phyloP scores from a whole-genome alignment of 805 yeast species.

The Zygoascus ofunaensis region DNA sequence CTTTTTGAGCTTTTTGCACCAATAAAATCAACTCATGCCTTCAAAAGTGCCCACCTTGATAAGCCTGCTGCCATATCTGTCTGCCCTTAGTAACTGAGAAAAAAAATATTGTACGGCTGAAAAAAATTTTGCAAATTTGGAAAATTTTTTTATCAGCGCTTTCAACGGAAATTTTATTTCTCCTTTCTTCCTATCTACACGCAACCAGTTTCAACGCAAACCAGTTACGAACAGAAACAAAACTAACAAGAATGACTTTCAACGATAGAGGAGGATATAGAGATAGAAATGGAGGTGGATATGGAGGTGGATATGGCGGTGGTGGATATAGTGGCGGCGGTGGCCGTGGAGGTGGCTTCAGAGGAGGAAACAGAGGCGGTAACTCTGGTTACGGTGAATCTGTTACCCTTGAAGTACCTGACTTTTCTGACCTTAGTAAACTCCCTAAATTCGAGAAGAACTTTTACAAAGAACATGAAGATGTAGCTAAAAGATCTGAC shows the following conservation, averaged over 20 bases:
- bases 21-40: too few relatives aligned
- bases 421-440: conserved; percentile 60
- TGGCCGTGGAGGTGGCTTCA: conserved; percentile 29
- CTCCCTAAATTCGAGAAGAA: conserved; percentile 91
- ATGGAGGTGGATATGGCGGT: conserved; percentile 33
- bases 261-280: conserved; percentile 26
- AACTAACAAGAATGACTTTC: conserved; percentile 6
- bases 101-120: too few relatives aligned
- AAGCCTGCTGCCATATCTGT: too few relatives aligned
- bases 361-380: conserved; percentile 26
- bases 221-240: too few relatives aligned
- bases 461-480: conserved; percentile 80
- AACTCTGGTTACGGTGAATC: conserved; percentile 35
- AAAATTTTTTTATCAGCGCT: too few relatives aligned
- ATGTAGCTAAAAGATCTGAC: conserved; percentile 65
- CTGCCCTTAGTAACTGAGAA: too few relatives aligned
- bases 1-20: too few relatives aligned
- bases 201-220: background rate
- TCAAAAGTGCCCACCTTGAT: too few relatives aligned
- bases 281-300: conserved; percentile 34
- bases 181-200: conserved; percentile 1
- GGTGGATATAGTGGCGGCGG: conserved; percentile 22
- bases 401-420: conserved; percentile 55
- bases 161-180: conserved; percentile 3
- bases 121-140: too few relatives aligned